phyloP scores from a whole-genome alignment of 768 basidiomycete species.

The Naematelia encephala region DNA sequence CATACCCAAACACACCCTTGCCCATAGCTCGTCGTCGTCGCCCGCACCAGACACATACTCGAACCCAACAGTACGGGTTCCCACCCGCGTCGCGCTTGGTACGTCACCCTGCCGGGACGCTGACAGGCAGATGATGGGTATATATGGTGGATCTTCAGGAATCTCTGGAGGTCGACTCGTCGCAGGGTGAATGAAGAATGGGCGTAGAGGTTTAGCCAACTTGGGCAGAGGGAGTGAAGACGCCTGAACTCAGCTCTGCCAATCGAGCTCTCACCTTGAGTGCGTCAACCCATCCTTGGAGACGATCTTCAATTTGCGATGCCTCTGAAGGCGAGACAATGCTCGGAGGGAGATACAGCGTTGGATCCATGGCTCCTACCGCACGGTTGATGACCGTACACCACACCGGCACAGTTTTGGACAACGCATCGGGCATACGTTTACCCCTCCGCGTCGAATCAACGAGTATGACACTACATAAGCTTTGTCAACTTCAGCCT shows the following conservation, averaged over 20 bases:
- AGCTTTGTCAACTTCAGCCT: conserved; percentile 28
- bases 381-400: conserved; percentile 75
- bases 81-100: conserved; percentile 27
- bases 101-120: conserved; percentile 64
- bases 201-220: conserved; percentile 66
- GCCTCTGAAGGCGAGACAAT: conserved; percentile 64
- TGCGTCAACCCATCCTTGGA: conserved; percentile 67
- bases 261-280: conserved; percentile 61
- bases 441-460: conserved; percentile 93
- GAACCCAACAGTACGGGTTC: conserved; percentile 62
- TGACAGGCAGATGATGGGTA: conserved; percentile 76
- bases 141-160: conserved; percentile 18
- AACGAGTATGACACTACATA: conserved; percentile 69
- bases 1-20: conserved; percentile 57
- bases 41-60: conserved; percentile 90
- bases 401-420: conserved; percentile 94
- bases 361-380: conserved; percentile 59
- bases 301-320: conserved; percentile 63
- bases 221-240: conserved; percentile 69
- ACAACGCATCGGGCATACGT: conserved; percentile 86
- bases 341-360: conserved; percentile 68
- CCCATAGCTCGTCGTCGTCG: conserved; percentile 91
- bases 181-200: conserved; percentile 81
- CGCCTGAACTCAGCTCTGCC: conserved; percentile 52
- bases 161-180: conserved; percentile 58